Percentiles rank a stretch among this genome's conserved stretches.
Conservation (phyloP, 805 yeast species). For the Saccharomyces jurei region DNA sequence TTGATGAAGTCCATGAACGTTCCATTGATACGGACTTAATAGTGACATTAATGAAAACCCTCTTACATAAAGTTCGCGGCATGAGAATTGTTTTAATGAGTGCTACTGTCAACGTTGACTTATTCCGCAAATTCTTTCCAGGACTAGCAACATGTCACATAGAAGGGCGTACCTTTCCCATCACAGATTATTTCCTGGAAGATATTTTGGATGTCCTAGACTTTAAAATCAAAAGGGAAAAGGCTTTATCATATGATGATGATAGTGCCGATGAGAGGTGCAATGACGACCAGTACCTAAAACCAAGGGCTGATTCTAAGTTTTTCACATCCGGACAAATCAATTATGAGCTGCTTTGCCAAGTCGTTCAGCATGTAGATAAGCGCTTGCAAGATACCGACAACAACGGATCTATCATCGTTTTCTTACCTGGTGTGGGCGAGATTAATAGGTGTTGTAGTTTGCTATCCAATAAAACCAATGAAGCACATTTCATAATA, state of each 20-base stretch:
- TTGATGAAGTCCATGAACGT: constrained; percentile 96
- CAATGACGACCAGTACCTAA: constrained; percentile 34
- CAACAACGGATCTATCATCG: constrained; percentile 64
- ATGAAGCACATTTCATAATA: constrained; percentile 29
- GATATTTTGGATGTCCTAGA: constrained; percentile 50
- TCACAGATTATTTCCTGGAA: constrained; percentile 66
- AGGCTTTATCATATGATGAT: constrained; percentile 10
- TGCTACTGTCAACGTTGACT: constrained; percentile 75
- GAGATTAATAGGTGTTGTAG: constrained; percentile 62
- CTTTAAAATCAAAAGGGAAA: constrained; percentile 40
- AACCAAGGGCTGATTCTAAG: constrained; percentile 56
- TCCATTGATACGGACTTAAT: constrained; percentile 85
- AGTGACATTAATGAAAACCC: constrained; percentile 62
- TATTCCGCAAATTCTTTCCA: constrained; percentile 61
- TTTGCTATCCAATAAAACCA: constrained; percentile 14
- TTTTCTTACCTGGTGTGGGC: constrained; percentile 85
- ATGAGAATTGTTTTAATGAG: constrained; percentile 79
- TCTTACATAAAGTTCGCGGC: constrained; percentile 39
- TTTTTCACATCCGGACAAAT: constrained; percentile 61
- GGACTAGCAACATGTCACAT: constrained; percentile 64
- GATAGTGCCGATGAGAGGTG: constrained; percentile 14
- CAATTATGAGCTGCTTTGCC: constrained; percentile 63
- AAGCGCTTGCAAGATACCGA: constrained; percentile 33
- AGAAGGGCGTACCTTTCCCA: constrained; percentile 91
- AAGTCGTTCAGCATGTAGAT: constrained; percentile 49